Evolutionary conservation across 108 stramenopile genomes (phyloP), one percentile per base, ranked within the genome.

Genomic region (Skeletonema marinoi): DNA sequence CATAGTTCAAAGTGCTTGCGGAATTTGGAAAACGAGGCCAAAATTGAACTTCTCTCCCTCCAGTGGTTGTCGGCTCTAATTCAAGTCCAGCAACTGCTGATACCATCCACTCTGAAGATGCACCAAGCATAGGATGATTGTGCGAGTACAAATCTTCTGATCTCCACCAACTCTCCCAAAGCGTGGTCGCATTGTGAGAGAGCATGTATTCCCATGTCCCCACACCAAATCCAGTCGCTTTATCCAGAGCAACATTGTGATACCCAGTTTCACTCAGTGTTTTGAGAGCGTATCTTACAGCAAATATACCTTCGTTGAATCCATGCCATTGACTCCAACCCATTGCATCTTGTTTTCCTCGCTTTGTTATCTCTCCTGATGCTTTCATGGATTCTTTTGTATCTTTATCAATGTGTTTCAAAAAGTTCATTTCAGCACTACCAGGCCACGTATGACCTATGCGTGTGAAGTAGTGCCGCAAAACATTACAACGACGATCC

Each of bases 91-190:
- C 86, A 9, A 84, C 78, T 39, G 84, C 64, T 6, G 80, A 69
- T 31, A 77, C 78, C 79, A 85, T 80, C 86, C 86, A 87, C 58
- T 78, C 83, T 30, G 77, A 83, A 31, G 75, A 39, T 11, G 77
- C 85, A 30, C 87, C 82, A 42, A 88, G 65, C 87, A 88, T 88
- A 11, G 87, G 85, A 48, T 88, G 87, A 42, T 88, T 88, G 56
- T 80, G 85, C 29, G 78, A 80, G 33, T 80, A 85, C 12, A 71
- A 68, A 66, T 75, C 74, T 74, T 88, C 82, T 8, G 82, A 83
- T 21, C 78, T 56, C 73, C 73, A 83, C 80, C 83, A 85, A 63
- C 68, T 75, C 66, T 88, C 85, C 87, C 87, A 88, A 13, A 76
- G 42, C 4, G 85, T 88, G n/a, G 85, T 88, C 33, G 82, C 84